Percentiles rank a stretch among this genome's conserved stretches.
Conservation (phyloP, 2,329 filamentous ascomycete species). For the Curvularia eragrostidis region DNA sequence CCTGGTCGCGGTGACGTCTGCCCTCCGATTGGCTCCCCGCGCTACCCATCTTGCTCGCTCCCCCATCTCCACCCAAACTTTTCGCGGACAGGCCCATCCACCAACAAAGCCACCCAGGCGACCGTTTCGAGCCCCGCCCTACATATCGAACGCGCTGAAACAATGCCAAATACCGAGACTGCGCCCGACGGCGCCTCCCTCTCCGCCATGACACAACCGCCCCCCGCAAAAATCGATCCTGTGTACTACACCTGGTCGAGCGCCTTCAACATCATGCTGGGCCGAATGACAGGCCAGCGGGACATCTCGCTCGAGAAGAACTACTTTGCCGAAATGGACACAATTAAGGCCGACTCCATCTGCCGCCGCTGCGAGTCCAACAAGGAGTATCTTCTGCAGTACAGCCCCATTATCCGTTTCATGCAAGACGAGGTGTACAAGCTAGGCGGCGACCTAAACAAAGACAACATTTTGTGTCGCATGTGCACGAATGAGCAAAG, state of each 20-base stretch:
- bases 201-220: conserved; percentile 27
- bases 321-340: conserved; percentile 80
- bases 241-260: conserved; percentile 72
- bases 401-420: conserved; percentile 87
- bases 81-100: conserved; percentile 29
- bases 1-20: conserved; percentile 18
- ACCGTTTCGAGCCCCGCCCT: neutral
- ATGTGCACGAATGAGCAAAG: conserved; percentile 75
- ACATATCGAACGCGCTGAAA: neutral
- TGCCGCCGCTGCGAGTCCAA: conserved; percentile 81
- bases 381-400: conserved; percentile 81
- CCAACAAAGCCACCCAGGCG: conserved; percentile 1
- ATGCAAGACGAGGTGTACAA: conserved; percentile 79
- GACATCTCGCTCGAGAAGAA: conserved; percentile 52
- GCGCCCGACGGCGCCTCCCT: conserved; percentile 39
- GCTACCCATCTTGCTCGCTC: conserved; percentile 12
- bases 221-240: conserved; percentile 39
- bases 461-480: conserved; percentile 78
- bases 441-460: conserved; percentile 77
- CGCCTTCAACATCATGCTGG: conserved; percentile 82
- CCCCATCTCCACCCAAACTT: conserved; percentile 20
- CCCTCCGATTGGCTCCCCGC: conserved; percentile 36
- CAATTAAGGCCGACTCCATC: conserved; percentile 76
- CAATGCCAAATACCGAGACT: conserved; percentile 39
- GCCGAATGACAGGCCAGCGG: conserved; percentile 54